Percentiles rank a stretch among this genome's conserved stretches.
phyloP scores from a whole-genome alignment of 2,329 filamentous ascomycete genomes.

The Blastomyces parvus region DNA sequence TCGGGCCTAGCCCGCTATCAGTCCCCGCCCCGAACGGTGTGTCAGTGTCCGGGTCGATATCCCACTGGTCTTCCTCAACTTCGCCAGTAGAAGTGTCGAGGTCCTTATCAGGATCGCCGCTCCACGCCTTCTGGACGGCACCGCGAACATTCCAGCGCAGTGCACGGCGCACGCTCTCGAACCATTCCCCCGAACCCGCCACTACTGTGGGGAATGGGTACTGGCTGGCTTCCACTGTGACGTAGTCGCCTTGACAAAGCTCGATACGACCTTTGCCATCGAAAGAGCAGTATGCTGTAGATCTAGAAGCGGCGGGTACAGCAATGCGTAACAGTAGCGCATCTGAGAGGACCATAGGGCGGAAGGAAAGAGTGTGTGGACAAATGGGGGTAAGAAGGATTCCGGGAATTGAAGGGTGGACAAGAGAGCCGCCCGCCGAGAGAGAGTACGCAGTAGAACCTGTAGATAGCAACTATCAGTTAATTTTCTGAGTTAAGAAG shows the following conservation, averaged over 20 bases:
- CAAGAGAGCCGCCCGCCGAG: conserved; percentile 86
- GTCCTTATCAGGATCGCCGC: conserved; percentile 28
- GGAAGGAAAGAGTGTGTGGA: conserved; percentile 91
- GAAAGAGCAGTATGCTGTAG: conserved; percentile 92
- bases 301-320: conserved; percentile 73
- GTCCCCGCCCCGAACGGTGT: conserved; percentile 26
- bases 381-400: conserved; percentile 96
- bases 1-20: conserved; percentile 44
- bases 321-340: conserved; percentile 84
- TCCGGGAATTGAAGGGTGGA: conserved; percentile 92
- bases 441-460: conserved; percentile 90
- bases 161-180: conserved; percentile 85
- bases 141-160: conserved; percentile 91
- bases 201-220: conserved; percentile 97
- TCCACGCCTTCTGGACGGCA: conserved; percentile 81
- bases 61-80: conserved; percentile 62
- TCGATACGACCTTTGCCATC: conserved; percentile 95
- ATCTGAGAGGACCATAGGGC: conserved; percentile 95
- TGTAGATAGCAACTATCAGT: conserved; percentile 19
- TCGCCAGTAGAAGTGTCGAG: conserved; percentile 23
- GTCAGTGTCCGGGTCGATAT: conserved; percentile 74
- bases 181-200: conserved; percentile 85
- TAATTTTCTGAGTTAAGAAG: background rate
- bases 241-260: conserved; percentile 83
- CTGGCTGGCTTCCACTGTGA: conserved; percentile 90